Percentiles rank a stretch among this genome's conserved stretches.
Conservation (phyloP, 352 stramenopile species). For the Vaucheria bursata region DNA sequence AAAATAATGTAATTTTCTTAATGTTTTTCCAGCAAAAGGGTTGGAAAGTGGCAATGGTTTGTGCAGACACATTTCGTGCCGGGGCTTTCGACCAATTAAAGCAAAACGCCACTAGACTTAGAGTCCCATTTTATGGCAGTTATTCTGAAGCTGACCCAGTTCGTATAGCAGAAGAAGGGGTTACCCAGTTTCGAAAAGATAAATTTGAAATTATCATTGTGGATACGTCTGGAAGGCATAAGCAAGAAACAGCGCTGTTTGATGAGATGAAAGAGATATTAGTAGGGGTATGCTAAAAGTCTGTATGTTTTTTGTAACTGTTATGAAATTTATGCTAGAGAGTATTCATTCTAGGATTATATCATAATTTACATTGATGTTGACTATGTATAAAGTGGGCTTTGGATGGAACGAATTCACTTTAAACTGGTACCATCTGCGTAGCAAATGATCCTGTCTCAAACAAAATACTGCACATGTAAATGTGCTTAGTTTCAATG, state of each 20-base stretch:
- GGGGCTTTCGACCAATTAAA: slow-evolving; percentile 99
- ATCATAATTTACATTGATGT: too few relatives aligned
- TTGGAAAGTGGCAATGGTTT: slow-evolving; percentile 98
- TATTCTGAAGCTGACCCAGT: slow-evolving; percentile 97
- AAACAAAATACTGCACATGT: too few relatives aligned
- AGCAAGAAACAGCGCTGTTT: slow-evolving; percentile 94
- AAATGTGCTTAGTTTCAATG: too few relatives aligned
- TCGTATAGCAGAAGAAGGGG: slow-evolving; percentile 90
- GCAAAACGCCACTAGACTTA: slow-evolving; percentile 97
- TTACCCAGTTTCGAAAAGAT: slow-evolving; percentile 88
- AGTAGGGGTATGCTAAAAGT: slow-evolving; percentile 75
- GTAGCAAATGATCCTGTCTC: too few relatives aligned
- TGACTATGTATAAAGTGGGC: too few relatives aligned
- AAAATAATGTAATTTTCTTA: too few relatives aligned
- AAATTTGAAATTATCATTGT: slow-evolving; percentile 98
- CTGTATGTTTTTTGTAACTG: too few relatives aligned
- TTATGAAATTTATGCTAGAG: too few relatives aligned
- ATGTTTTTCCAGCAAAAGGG: slow-evolving; percentile 48
- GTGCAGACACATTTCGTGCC: slow-evolving; percentile 95
- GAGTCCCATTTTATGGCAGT: slow-evolving; percentile 88
- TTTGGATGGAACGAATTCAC: too few relatives aligned
- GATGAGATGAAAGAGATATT: slow-evolving; percentile 98
- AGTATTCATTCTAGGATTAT: too few relatives aligned
- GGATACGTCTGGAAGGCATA: slow-evolving; percentile 95
- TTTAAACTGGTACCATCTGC: too few relatives aligned